Evolutionary conservation across 257 asterid species (phyloP).

Genomic region (Leonotis leonurus): DNA sequence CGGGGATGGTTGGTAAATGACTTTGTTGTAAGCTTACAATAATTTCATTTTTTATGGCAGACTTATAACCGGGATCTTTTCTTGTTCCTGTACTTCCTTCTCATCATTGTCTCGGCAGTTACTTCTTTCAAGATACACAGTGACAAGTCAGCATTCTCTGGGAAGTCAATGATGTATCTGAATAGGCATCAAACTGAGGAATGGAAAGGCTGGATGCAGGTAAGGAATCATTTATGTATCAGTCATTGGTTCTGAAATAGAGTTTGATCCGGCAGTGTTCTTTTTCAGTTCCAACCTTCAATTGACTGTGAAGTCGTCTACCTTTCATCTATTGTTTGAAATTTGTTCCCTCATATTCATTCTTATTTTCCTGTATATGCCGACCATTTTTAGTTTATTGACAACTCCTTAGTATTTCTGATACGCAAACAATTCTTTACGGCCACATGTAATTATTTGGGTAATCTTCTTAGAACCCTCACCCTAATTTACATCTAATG

Average conservation of each 20-base stretch:
- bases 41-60: conserved; percentile 38
- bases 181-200: conserved; percentile 97
- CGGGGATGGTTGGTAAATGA: not conserved
- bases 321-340: no score
- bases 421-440: no score
- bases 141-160: conserved; percentile 77
- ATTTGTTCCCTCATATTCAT: no score
- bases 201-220: conserved; percentile 99
- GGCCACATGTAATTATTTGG: no score
- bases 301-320: no score
- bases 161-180: conserved; percentile 73
- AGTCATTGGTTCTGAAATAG: no score
- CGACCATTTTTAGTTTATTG: no score
- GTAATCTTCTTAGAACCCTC: no score
- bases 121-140: conserved; percentile 83
- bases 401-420: no score
- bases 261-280: no score
- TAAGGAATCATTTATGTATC: conserved; percentile 15
- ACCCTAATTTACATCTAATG: not conserved
- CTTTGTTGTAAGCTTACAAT: not conserved
- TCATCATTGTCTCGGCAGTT: conserved; percentile 73
- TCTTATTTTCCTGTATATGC: no score
- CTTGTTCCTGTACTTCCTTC: conserved; percentile 84
- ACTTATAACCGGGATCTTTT: conserved; percentile 79
- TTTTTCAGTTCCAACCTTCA: no score